Conservation (phyloP, 2,329 filamentous ascomycete species). For the Cladosporium sp. region DNA sequence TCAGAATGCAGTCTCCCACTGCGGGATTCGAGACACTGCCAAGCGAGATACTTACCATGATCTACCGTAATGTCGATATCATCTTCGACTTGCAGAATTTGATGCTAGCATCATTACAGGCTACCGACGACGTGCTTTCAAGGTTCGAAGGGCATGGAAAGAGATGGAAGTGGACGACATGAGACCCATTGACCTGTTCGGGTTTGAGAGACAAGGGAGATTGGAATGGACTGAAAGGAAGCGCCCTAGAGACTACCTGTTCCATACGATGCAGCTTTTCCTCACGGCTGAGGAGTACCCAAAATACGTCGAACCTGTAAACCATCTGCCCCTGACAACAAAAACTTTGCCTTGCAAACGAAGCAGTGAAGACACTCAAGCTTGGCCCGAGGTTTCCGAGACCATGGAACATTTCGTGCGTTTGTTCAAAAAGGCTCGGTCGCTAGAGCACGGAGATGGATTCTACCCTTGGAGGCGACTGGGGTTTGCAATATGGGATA, state of each 20-base stretch:
- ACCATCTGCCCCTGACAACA: background rate
- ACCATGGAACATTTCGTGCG: conserved; percentile 1
- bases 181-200: background rate
- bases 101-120: conserved; percentile 2
- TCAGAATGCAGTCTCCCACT: background rate
- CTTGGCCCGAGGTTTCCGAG: background rate
- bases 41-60: conserved; percentile 2
- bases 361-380: background rate
- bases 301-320: background rate
- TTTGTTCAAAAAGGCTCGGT: background rate
- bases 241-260: background rate
- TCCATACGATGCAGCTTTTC: conserved; percentile 1
- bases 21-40: background rate
- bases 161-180: conserved; percentile 1
- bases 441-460: background rate
- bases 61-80: background rate
- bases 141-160: background rate
- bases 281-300: conserved; percentile 2
- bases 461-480: conserved; percentile 2
- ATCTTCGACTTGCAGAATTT: background rate
- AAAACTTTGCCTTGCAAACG: background rate
- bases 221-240: background rate
- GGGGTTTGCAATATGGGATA: conserved; percentile 5
- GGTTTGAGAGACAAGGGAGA: background rate
- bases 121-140: background rate